Base-by-base conservation (phyloP, 768 basidiomycete species). In the Lentinula aciculospora region DNA sequence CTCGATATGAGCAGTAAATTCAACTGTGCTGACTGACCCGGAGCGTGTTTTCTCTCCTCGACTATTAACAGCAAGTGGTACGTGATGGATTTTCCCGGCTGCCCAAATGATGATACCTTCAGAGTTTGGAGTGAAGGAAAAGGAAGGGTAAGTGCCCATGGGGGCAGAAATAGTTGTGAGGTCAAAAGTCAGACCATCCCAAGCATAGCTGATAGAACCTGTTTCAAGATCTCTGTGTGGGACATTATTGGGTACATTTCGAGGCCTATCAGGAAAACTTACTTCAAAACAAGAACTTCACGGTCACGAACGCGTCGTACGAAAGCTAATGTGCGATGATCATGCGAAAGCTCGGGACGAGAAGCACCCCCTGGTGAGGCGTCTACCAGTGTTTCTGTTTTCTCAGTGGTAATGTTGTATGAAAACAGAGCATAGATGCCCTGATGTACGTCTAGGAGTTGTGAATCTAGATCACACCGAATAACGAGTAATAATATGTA, bases 61-160 rank as follows among this genome's bases (percentile, higher is more conserved):
- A 2, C 62, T 49, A 63, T 86, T 86, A n/a, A 65, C 66, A 4
- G 71, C 61, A 28, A 89, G 70, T 15, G 88, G 86, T 10, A 89
- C 75, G 13, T 72, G 74, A 66, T 83, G 81, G 25, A 89, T 87
- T 58, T 86, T 80, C 2, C 88, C 88, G 1, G 84, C 80, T 3
- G 88, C 85, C 88, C 88, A 89, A 57, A 89, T 84, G 60, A 89
- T 75, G 53, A 89, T 70, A 1, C 80, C 83, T 57, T 79, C 74
- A 59, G 82, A 81, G 17, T 72, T 68, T 0, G 83, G 84, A 0
- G 83, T 78, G 68, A 89, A 89, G 8, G 87, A 77, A 64, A 86
- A 90, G 1, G 86, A 84, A 0, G 88, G 88, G 62, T 90, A 90
- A 39, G 88, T 90, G 10, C 87, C 86, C 86, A 89, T 89, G 0